Conservation (phyloP, 140 eudicot species). For the Stevia rebaudiana region DNA sequence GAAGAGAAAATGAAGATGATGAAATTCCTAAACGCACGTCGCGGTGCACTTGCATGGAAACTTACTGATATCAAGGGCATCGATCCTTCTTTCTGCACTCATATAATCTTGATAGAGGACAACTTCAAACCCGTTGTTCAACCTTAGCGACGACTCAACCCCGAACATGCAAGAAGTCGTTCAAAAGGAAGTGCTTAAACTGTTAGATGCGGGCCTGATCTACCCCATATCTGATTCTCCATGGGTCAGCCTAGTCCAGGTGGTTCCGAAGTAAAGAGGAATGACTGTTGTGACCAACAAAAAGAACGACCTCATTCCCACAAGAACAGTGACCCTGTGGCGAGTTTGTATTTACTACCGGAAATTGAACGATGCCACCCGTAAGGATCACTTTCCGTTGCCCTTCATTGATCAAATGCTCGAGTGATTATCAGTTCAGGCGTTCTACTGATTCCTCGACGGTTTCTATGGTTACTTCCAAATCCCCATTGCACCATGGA, state of each 20-base stretch:
- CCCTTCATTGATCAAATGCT: too few species aligned
- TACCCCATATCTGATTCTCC: background rate
- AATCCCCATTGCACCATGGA: too few species aligned
- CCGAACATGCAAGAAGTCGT: background rate
- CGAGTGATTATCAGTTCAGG: background rate
- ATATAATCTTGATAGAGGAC: background rate
- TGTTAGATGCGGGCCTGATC: background rate
- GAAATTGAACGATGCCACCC: too few species aligned
- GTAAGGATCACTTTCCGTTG: too few species aligned
- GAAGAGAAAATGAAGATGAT: too few species aligned
- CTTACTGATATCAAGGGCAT: too few species aligned
- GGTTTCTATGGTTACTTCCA: background rate
- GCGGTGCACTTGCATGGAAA: too few species aligned
- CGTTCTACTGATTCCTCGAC: background rate
- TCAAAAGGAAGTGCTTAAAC: background rate
- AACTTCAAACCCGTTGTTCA: too few species aligned
- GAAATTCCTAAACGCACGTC: too few species aligned
- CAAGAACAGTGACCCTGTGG: background rate
- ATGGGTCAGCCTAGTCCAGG: too few species aligned
- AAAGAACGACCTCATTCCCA: background rate
- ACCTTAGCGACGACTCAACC: background rate
- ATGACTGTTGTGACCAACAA: background rate
- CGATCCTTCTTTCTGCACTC: too few species aligned
- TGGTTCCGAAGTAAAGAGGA: background rate
- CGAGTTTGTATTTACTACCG: too few species aligned